phyloP scores from a whole-genome alignment of 805 yeast species.

The Hanseniaspora osmophila region DNA sequence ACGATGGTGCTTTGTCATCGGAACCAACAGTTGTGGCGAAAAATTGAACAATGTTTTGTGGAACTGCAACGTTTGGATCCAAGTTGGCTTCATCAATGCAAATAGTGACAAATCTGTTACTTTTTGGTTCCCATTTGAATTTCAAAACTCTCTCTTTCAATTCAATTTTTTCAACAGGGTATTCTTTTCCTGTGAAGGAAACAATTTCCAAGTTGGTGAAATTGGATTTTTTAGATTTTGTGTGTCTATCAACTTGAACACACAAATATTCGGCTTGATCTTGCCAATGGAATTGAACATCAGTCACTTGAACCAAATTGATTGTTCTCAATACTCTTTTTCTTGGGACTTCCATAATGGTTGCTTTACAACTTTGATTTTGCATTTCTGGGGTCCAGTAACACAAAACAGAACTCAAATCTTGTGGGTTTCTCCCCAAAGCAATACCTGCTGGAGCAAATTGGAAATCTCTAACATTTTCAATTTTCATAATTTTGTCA shows the following conservation, averaged over 20 bases:
- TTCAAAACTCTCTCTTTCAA: constrained; percentile 75
- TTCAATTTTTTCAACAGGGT: constrained; percentile 91
- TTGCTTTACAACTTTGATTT: constrained; percentile 90
- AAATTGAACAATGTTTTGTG: constrained; percentile 56
- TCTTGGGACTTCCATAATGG: constrained; percentile 75
- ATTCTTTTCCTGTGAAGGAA: constrained; percentile 72
- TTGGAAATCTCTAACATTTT: constrained; percentile 79
- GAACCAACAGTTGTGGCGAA: constrained; percentile 40
- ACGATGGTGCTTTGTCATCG: constrained; percentile 30
- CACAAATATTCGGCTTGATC: constrained; percentile 69
- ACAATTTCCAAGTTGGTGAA: constrained; percentile 88
- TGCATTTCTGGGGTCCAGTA: constrained; percentile 94
- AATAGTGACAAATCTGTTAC: constrained; percentile 74
- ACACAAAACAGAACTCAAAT: constrained; percentile 55
- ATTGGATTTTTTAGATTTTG: constrained; percentile 83
- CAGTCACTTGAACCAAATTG: constrained; percentile 87
- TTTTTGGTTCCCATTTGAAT: constrained; percentile 92
- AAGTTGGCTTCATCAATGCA: constrained; percentile 39
- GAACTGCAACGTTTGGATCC: constrained; percentile 44
- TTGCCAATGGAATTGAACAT: constrained; percentile 90
- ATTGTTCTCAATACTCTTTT: constrained; percentile 77
- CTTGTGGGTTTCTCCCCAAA: constrained; percentile 29
- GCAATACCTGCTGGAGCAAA: constrained; percentile 85
- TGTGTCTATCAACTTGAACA: constrained; percentile 92
- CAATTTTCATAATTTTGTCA: constrained; percentile 69